Evolutionary conservation across 129 eudicot genomes (phyloP).

Genomic region (Pseudognaphalium luteoalbum): DNA sequence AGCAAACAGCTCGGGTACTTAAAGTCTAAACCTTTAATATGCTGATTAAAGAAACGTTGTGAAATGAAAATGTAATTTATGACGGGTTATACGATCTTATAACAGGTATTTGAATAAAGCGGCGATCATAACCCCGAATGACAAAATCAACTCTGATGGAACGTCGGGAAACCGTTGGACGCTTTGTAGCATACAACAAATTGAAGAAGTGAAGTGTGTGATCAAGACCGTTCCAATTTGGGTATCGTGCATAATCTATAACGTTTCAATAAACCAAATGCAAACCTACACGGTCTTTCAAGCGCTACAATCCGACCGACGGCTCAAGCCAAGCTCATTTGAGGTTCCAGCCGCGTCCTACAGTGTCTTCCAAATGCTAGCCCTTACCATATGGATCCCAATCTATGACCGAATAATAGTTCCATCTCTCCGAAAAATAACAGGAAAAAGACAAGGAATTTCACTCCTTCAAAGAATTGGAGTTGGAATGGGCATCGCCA

Average conservation of each 20-base stretch:
- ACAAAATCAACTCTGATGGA: constrained; percentile 53
- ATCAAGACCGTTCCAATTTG: constrained; percentile 59
- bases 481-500: constrained; percentile 43
- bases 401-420: constrained; percentile 56
- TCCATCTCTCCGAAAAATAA: constrained; percentile 50
- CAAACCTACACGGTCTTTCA: constrained; percentile 54
- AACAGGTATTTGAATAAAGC: constrained; percentile 54
- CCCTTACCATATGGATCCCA: constrained; percentile 62
- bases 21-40: not conserved
- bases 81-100: constrained; percentile 5
- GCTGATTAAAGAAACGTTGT: not conserved
- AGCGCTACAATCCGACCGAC: constrained; percentile 59
- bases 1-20: constrained; percentile 49
- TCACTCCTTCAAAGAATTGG: constrained; percentile 70
- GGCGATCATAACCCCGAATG: constrained; percentile 50
- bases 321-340: constrained; percentile 35
- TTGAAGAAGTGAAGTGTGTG: constrained; percentile 70
- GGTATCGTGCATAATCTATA: constrained; percentile 50
- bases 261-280: constrained; percentile 38
- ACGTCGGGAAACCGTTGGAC: constrained; percentile 56
- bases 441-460: constrained; percentile 57
- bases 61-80: not conserved
- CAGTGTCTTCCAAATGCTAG: constrained; percentile 52
- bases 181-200: constrained; percentile 65
- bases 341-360: constrained; percentile 64